Evolutionary conservation across 805 yeast genomes (phyloP).

Genomic region (Wickerhamiella alocasiicola): DNA sequence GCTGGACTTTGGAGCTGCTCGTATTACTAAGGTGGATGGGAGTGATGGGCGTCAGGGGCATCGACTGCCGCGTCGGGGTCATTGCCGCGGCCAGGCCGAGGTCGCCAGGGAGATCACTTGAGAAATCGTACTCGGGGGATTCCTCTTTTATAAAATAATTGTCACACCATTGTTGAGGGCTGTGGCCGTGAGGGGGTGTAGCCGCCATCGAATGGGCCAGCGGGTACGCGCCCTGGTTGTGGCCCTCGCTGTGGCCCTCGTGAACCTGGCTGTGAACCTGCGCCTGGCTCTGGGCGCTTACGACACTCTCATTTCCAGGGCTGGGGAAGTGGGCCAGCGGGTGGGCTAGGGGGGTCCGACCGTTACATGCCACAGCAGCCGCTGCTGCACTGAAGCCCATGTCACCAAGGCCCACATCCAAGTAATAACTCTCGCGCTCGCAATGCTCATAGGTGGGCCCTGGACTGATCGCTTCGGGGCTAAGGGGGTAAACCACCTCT

Average conservation of each 20-base stretch:
- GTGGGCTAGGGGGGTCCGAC: neutral
- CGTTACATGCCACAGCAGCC: slow-evolving; percentile 4
- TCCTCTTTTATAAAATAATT: no score
- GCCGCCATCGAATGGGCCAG: neutral
- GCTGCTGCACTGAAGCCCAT: no score
- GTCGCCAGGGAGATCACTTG: neutral
- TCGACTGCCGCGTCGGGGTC: no score
- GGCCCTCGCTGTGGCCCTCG: neutral
- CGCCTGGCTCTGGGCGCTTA: neutral
- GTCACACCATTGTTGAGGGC: no score
- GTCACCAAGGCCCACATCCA: neutral
- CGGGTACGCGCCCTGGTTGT: neutral
- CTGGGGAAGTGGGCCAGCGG: neutral
- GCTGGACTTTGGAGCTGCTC: neutral
- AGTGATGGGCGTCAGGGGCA: neutral
- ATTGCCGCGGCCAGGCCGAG: neutral
- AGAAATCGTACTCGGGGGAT: neutral
- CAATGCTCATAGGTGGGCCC: slow-evolving; percentile 5
- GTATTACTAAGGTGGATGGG: neutral
- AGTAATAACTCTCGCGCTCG: neutral
- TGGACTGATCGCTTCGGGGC: slow-evolving; percentile 8
- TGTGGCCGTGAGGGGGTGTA: neutral
- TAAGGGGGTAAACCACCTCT: slow-evolving; percentile 2
- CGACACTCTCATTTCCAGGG: neutral
- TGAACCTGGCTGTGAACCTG: neutral